phyloP scores from a whole-genome alignment of 345 rosid genomes.

The Punica granatum region DNA sequence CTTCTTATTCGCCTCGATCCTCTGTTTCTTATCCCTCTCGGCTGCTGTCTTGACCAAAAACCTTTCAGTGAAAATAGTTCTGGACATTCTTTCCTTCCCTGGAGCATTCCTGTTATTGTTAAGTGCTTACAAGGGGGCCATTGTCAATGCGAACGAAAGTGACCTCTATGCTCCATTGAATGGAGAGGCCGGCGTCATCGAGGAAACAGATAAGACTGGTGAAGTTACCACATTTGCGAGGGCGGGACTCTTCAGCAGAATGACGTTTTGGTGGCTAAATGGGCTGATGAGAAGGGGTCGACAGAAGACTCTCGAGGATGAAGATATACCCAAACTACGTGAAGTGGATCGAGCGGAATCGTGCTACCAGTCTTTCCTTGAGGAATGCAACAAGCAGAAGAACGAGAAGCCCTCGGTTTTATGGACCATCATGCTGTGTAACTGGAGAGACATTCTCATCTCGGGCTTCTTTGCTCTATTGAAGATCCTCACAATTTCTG shows the following conservation, averaged over 20 bases:
- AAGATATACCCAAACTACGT: constrained; percentile 59
- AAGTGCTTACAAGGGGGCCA: constrained; percentile 42
- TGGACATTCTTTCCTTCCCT: constrained; percentile 51
- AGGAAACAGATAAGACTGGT: constrained; percentile 15
- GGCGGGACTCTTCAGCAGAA: constrained; percentile 56
- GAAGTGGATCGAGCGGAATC: constrained; percentile 61
- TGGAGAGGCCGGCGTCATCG: constrained; percentile 22
- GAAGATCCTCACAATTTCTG: constrained; percentile 63
- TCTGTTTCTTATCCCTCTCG: constrained; percentile 35
- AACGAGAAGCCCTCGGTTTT: constrained; percentile 43
- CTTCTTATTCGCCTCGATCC: constrained; percentile 38
- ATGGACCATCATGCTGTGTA: constrained; percentile 49
- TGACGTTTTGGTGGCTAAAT: constrained; percentile 93
- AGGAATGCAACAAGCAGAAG: constrained; percentile 44
- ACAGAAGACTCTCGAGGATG: constrained; percentile 56
- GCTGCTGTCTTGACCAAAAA: constrained; percentile 22
- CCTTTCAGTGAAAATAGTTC: constrained; percentile 17
- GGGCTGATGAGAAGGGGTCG: constrained; percentile 62
- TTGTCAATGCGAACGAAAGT: constrained; percentile 16
- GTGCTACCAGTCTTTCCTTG: constrained; percentile 52
- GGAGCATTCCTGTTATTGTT: constrained; percentile 49
- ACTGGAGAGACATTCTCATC: constrained; percentile 52
- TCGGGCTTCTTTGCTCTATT: constrained; percentile 83
- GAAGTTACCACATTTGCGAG: constrained; percentile 40
- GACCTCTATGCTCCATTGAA: constrained; percentile 53